A percentile compares a stretch with the other conserved stretches of the same genome.
phyloP scores from a whole-genome alignment of 306 rosid species.

The Datisca glomerata region DNA sequence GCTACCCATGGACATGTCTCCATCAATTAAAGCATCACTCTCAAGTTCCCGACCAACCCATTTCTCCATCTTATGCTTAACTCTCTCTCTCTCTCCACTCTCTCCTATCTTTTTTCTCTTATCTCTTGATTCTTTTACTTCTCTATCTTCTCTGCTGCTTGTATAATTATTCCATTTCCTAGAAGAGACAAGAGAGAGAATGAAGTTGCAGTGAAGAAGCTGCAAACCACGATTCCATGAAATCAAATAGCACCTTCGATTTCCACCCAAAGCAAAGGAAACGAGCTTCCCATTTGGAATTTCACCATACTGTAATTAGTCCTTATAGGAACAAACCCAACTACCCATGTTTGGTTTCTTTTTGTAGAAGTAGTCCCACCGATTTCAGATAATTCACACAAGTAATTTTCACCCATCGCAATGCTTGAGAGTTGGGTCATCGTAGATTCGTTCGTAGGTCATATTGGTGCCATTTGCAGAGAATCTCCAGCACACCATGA shows the following conservation, averaged over 20 bases:
- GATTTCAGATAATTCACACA: conserved; percentile 33
- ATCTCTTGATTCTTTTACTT: too few relatives aligned
- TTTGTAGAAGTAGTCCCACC: conserved; percentile 31
- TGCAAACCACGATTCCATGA: conserved; percentile 31
- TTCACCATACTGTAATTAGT: conserved; percentile 12
- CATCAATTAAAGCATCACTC: too few relatives aligned
- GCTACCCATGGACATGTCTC: too few relatives aligned
- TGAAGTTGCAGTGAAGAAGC: too few relatives aligned
- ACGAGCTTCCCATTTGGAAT: conserved; percentile 32
- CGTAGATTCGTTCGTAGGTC: conserved; percentile 26
- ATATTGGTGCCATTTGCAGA: conserved; percentile 26
- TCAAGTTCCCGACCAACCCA: too few relatives aligned
- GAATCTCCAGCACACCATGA: conserved; percentile 72
- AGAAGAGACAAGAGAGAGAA: too few relatives aligned
- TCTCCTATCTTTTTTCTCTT: too few relatives aligned
- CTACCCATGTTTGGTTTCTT: conserved; percentile 9
- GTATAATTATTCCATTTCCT: too few relatives aligned
- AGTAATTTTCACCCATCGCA: conserved; percentile 53
- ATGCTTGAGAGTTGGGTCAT: conserved; percentile 27
- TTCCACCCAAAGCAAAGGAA: conserved; percentile 63
- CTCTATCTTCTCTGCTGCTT: too few relatives aligned
- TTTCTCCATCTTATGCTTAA: too few relatives aligned
- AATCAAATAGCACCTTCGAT: conserved; percentile 42
- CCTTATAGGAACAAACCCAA: conserved; percentile 6
- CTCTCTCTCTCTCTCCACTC: too few relatives aligned